phyloP scores from a whole-genome alignment of 202 grass and related monocot species.

The Panicum virgatum region DNA sequence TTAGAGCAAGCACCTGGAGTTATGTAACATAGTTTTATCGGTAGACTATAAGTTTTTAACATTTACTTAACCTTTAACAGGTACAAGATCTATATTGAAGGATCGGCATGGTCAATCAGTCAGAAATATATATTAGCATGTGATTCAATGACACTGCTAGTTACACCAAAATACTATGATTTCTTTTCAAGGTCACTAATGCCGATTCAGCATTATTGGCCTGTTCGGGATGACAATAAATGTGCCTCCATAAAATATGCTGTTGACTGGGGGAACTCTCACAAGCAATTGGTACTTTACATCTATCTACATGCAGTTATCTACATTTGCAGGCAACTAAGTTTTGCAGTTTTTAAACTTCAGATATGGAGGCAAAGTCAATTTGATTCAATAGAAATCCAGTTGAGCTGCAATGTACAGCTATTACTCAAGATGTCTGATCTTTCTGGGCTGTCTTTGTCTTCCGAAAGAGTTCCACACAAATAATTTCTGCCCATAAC shows the following conservation, averaged over 20 bases:
- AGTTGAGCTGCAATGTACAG: not conserved
- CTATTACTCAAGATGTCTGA: not conserved
- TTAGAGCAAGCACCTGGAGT: not conserved
- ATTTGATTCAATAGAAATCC: not conserved
- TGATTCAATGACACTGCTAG: slow-evolving; percentile 76
- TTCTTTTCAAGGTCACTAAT: slow-evolving; percentile 85
- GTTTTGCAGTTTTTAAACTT: slow-evolving; percentile 16
- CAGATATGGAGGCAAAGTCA: slow-evolving; percentile 8
- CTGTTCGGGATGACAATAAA: slow-evolving; percentile 62
- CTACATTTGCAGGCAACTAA: not conserved
- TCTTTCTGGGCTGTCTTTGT: slow-evolving; percentile 9
- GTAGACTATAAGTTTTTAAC: slow-evolving; percentile 5
- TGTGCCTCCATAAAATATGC: slow-evolving; percentile 85
- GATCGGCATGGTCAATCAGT: slow-evolving; percentile 86
- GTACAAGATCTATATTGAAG: slow-evolving; percentile 95
- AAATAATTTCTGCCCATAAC: slow-evolving; percentile 16
- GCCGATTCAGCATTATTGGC: slow-evolving; percentile 88
- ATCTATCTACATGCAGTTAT: slow-evolving; percentile 13
- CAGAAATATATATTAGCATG: slow-evolving; percentile 95
- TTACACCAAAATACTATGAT: slow-evolving; percentile 80
- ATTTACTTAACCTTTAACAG: slow-evolving; percentile 37
- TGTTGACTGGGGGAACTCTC: slow-evolving; percentile 92
- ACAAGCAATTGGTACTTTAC: slow-evolving; percentile 68
- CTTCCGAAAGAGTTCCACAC: not conserved
- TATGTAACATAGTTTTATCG: not conserved